These are phyloP conservation scores for Eutrema japonicum DNA, from an alignment of 345 rosid species.

Conservation along the genomic window DNA sequence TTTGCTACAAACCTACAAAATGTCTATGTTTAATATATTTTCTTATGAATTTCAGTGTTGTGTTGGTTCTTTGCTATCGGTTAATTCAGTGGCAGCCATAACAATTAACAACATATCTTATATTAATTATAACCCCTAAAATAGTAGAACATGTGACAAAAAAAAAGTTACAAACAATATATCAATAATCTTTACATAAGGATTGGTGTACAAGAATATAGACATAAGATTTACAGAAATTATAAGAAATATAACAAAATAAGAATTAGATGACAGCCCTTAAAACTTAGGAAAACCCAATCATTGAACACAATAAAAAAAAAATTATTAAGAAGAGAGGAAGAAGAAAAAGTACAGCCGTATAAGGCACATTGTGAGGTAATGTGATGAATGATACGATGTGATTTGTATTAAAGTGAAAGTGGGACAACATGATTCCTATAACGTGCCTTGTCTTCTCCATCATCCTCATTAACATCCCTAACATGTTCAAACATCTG, in stretches of 20 bases:
- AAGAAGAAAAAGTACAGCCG: conserved; percentile 37
- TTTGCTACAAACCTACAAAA: not conserved
- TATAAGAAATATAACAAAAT: not conserved
- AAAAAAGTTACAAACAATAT: not conserved
- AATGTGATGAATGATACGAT: conserved; percentile 38
- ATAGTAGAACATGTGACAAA: conserved; percentile 24
- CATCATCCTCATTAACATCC: conserved; percentile 43
- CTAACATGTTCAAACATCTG: conserved; percentile 45
- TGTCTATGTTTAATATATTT: not conserved
- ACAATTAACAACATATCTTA: conserved; percentile 11
- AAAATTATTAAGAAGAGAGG: conserved; percentile 2
- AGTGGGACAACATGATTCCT: conserved; percentile 45
- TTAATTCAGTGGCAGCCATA: not conserved
- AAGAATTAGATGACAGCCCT: conserved; percentile 23
- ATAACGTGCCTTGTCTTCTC: conserved; percentile 47
- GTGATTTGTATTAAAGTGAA: conserved; percentile 24
- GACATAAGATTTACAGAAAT: conserved; percentile 17
- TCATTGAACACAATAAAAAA: conserved; percentile 26
- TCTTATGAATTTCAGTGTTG: not conserved
- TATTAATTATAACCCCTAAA: not conserved
- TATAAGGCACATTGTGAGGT: conserved; percentile 21
- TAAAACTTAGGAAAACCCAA: conserved; percentile 37
- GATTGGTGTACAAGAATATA: not conserved
- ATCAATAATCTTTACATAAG: conserved; percentile 9
- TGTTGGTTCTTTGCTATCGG: conserved; percentile 1